phyloP scores from a whole-genome alignment of 2,329 filamentous ascomycete genomes.

The Cladosporium sp. region DNA sequence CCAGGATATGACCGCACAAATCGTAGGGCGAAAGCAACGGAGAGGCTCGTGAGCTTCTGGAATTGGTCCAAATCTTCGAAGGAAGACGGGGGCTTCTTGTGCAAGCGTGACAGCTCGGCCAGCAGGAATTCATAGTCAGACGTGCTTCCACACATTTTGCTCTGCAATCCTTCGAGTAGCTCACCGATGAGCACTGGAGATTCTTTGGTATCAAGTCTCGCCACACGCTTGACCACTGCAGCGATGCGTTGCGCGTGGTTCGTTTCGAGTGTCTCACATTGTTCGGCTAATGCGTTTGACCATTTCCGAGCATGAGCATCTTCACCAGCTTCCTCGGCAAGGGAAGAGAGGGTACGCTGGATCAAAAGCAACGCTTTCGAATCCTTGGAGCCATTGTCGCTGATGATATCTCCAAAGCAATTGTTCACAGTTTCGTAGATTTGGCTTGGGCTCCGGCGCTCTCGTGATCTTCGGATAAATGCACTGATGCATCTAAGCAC shows the following conservation, averaged over 20 bases:
- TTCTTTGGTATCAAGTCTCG: neutral
- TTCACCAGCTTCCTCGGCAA: constrained; percentile 16
- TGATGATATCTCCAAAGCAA: neutral
- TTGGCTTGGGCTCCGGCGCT: neutral
- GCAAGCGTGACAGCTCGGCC: constrained; percentile 13
- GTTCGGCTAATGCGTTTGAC: constrained; percentile 12
- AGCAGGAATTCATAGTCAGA: constrained; percentile 25
- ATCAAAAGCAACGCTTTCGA: constrained; percentile 9
- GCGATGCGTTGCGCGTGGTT: constrained; percentile 19
- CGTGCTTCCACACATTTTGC: constrained; percentile 17
- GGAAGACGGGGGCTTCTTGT: neutral
- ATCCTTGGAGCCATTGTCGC: neutral
- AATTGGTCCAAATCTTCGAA: neutral
- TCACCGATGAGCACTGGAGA: neutral
- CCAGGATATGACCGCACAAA: constrained; percentile 21
- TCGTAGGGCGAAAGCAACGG: constrained; percentile 24
- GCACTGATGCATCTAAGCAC: constrained; percentile 49
- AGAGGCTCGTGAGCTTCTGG: neutral
- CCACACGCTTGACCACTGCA: constrained; percentile 5
- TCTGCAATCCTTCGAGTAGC: constrained; percentile 6
- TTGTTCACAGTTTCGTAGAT: neutral
- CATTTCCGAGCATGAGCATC: constrained; percentile 11
- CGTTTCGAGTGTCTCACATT: constrained; percentile 13
- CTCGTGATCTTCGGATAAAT: constrained; percentile 35
- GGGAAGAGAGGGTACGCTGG: constrained; percentile 13